A percentile compares a stretch with the other conserved stretches of the same genome.
phyloP scores from a whole-genome alignment of 208 protist genomes.

The Crithidia thermophila region DNA sequence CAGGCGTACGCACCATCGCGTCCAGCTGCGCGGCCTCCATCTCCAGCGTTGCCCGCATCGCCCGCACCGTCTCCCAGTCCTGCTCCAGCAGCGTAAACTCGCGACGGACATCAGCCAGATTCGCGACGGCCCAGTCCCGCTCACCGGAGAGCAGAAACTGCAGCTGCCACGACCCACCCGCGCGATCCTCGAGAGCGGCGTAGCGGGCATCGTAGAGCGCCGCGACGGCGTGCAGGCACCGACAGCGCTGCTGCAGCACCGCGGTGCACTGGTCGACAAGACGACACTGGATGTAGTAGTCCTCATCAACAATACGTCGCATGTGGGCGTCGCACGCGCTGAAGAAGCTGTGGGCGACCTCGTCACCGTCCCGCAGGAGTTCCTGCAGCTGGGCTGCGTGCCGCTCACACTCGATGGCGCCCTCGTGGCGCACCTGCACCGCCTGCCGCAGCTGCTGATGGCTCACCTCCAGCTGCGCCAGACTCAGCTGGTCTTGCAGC shows the following conservation, averaged over 20 bases:
- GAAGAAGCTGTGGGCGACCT: constrained; percentile 37
- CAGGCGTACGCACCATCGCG: not conserved
- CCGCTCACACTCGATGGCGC: constrained; percentile 26
- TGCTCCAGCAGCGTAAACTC: constrained; percentile 50
- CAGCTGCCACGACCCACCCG: constrained; percentile 49
- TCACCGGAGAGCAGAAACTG: constrained; percentile 73
- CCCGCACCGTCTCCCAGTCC: constrained; percentile 40
- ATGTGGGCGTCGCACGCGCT: constrained; percentile 56
- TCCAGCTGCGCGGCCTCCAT: constrained; percentile 36
- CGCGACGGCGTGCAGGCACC: constrained; percentile 61
- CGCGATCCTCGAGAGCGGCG: constrained; percentile 28
- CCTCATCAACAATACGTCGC: constrained; percentile 43
- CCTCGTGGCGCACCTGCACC: constrained; percentile 38
- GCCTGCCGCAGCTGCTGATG: constrained; percentile 50
- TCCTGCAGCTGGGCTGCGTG: constrained; percentile 31
- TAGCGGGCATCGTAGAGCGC: constrained; percentile 67
- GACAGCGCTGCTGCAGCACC: constrained; percentile 59
- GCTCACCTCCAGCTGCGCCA: constrained; percentile 66
- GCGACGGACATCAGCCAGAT: constrained; percentile 58
- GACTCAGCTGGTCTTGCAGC: constrained; percentile 50
- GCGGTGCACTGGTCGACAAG: constrained; percentile 41
- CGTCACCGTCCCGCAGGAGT: constrained; percentile 44
- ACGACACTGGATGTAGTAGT: constrained; percentile 62
- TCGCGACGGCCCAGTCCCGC: constrained; percentile 57
- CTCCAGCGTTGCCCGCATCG: constrained; percentile 47